Base-by-base conservation (phyloP, 2,329 filamentous ascomycete species). In the Monosporascus sp. region DNA sequence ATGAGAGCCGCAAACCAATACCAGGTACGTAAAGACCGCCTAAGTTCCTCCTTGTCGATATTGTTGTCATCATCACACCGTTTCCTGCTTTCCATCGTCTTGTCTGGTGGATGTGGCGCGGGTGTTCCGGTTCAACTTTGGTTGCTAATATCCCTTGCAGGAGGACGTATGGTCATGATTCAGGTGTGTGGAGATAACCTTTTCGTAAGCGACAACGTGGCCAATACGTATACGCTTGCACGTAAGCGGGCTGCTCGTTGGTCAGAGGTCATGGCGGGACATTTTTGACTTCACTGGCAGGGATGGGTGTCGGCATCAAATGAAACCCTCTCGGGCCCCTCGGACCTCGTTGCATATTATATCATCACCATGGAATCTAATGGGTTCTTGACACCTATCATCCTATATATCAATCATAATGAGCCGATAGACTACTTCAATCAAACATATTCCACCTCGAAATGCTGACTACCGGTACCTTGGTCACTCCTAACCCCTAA, bases 1-100 rank as follows among this genome's bases (percentile, higher is more conserved):
- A 97, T 99, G 93, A 87, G 94, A 67, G 87, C 89, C 61, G 86
- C 88, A 60, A 97, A 96, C 73, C 90, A 94, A 73, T 99, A 99
- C 79, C 95, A 99, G 81, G 94, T 86, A 82, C 56, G 77, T 73
- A n/a, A 27, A 48, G 7, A 17, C 24, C 46, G 24, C 24, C 34
- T 54, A 46, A 46, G 43, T 48, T 51, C 36, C 19, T 14, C 44
- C 40, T 36, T 45, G 50, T 48, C 48, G 20, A 45, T 52, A 34
- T 55, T 49, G 19, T 37, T 48, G 24, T 38, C 31, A 48, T 36
- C 31, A 48, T 48, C 19, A 2, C 3, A 26, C 31, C 44, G 47
- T 48, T 45, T 40, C 34, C 52, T 31, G 7, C 17, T 50, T 48
- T 38, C 20, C 37, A 45, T 8, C 14, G 41, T 49, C 27, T n/a